phyloP scores from a whole-genome alignment of 2,329 filamentous ascomycete species.

The Aphanoascus verrucosus region DNA sequence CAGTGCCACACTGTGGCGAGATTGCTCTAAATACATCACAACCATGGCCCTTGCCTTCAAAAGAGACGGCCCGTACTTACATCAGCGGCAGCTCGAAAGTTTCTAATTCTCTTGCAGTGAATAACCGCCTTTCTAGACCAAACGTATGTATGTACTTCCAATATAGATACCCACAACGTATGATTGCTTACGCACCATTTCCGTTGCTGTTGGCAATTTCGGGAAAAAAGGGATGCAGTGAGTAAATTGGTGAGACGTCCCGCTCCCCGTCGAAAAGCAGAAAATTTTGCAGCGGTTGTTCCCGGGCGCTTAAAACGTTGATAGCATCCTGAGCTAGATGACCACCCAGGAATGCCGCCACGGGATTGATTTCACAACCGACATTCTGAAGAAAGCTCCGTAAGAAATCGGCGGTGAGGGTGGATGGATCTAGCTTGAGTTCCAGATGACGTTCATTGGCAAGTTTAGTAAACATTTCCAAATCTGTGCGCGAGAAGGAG shows the following conservation, averaged over 20 bases:
- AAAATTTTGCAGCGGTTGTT: conserved; percentile 94
- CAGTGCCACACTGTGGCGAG: no score
- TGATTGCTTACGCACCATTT: neutral
- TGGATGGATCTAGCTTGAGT: conserved; percentile 57
- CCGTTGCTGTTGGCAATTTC: neutral
- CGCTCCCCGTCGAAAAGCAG: conserved; percentile 80
- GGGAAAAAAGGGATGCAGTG: conserved; percentile 59
- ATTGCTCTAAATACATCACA: no score
- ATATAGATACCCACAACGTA: neutral
- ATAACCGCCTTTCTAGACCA: no score
- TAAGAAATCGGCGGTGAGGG: conserved; percentile 59
- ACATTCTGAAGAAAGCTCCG: conserved; percentile 80
- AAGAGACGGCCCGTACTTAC: neutral
- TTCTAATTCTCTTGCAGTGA: neutral
- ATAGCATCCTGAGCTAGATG: conserved; percentile 93
- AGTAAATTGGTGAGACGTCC: conserved; percentile 67
- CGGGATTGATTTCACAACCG: conserved; percentile 71
- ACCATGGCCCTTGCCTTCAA: no score
- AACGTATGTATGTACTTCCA: no score
- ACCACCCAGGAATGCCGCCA: conserved; percentile 79
- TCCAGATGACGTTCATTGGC: conserved; percentile 69
- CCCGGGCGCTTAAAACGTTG: conserved; percentile 79
- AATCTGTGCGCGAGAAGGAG: conserved; percentile 50
- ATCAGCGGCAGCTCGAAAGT: neutral
- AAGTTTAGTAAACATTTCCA: conserved; percentile 64